Evolutionary conservation across 345 rosid species (phyloP).

Genomic region (Populus nigra): DNA sequence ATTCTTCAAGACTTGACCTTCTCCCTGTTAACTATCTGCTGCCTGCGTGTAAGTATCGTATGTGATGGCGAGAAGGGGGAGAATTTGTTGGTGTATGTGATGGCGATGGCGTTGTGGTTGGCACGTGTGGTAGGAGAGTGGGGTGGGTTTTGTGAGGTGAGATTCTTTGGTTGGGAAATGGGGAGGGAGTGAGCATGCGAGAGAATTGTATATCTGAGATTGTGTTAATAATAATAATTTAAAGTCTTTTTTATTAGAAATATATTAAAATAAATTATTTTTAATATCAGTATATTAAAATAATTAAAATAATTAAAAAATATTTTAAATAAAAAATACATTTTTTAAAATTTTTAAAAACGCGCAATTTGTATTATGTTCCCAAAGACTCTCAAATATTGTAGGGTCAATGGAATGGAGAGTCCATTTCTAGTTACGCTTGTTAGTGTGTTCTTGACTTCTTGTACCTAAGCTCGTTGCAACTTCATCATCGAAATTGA

Average conservation of each 20-base stretch:
- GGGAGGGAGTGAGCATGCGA: not conserved
- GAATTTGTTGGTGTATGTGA: not conserved
- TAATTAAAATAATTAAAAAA: no score
- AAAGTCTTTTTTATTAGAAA: no score
- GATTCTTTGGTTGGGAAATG: not conserved
- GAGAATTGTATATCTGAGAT: no score
- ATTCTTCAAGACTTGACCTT: not conserved
- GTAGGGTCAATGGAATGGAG: not conserved
- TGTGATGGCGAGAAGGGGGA: not conserved
- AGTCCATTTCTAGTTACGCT: not conserved
- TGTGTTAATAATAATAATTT: fast-evolving
- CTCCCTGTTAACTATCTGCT: not conserved
- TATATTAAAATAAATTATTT: no score
- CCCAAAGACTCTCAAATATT: no score
- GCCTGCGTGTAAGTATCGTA: not conserved
- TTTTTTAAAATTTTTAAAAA: no score
- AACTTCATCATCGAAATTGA: not conserved
- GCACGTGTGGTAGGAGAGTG: not conserved
- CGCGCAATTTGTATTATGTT: no score
- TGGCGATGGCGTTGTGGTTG: not conserved
- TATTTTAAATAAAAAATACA: no score
- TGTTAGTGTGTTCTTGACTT: not conserved
- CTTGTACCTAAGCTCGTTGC: not conserved
- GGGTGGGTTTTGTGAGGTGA: not conserved
- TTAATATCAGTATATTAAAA: no score